These are phyloP conservation scores for Curvularia spicifera DNA, from an alignment of 2,329 filamentous ascomycete genomes.

Conservation along the genomic window DNA sequence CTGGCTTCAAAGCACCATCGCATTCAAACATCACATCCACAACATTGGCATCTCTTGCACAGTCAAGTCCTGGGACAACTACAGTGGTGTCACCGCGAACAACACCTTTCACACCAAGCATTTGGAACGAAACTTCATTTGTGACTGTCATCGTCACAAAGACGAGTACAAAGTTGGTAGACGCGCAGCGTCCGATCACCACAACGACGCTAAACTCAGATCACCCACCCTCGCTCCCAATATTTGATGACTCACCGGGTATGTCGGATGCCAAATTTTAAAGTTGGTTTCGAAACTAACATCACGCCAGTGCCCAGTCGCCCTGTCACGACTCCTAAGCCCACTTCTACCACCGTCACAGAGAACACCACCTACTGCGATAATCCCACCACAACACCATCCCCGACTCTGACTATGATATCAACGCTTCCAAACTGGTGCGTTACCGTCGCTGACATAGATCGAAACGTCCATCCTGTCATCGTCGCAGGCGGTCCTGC, in stretches of 20 bases:
- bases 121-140: not conserved
- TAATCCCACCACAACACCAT: not conserved
- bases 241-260: not conserved
- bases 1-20: not conserved
- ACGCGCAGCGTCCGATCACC: not conserved
- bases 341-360: not conserved
- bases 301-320: not conserved
- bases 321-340: not conserved
- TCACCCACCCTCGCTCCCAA: not conserved
- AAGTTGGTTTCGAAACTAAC: not conserved
- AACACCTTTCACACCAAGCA: constrained; percentile 1
- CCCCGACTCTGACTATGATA: not conserved
- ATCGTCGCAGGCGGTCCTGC: constrained; percentile 19
- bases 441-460: constrained; percentile 23
- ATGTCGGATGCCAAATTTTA: not conserved
- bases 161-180: not conserved
- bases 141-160: constrained; percentile 3
- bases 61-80: not conserved
- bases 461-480: constrained; percentile 12
- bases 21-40: not conserved
- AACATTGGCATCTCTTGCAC: not conserved
- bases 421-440: constrained; percentile 12
- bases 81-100: constrained; percentile 4
- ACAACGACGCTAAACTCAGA: not conserved
- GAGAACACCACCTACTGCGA: not conserved